phyloP scores from a whole-genome alignment of 805 yeast genomes.

The Pichia cabralensis region DNA sequence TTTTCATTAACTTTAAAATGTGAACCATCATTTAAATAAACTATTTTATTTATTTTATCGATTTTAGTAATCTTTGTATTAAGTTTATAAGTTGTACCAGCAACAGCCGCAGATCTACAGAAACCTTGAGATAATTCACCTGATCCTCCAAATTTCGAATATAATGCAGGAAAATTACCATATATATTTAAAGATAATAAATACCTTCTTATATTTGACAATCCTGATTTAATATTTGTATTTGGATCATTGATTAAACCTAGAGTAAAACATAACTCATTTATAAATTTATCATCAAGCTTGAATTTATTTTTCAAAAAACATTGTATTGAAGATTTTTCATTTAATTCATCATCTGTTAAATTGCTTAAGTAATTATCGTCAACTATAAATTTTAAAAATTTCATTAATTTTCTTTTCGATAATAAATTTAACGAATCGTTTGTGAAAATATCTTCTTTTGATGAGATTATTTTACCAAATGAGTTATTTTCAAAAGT shows the following conservation, averaged over 20 bases:
- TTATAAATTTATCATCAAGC: constrained; percentile 62
- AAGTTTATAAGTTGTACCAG: constrained; percentile 87
- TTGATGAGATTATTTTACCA: constrained; percentile 76
- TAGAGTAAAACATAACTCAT: constrained; percentile 77
- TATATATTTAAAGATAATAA: constrained; percentile 79
- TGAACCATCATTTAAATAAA: constrained; percentile 68
- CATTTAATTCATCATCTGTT: constrained; percentile 31
- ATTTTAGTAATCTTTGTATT: constrained; percentile 55
- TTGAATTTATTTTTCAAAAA: constrained; percentile 60
- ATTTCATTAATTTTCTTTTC: constrained; percentile 82
- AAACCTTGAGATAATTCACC: constrained; percentile 96
- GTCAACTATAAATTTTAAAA: constrained; percentile 74
- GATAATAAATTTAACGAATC: constrained; percentile 64
- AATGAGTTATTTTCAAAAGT: constrained; percentile 89
- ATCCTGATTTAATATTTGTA: constrained; percentile 62
- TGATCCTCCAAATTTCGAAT: constrained; percentile 89
- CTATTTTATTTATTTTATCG: constrained; percentile 59
- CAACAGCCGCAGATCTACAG: constrained; percentile 96
- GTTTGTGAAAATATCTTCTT: constrained; percentile 89
- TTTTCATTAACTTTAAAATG: constrained; percentile 69
- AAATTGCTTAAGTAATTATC: constrained; percentile 41
- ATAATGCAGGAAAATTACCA: constrained; percentile 88
- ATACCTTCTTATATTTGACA: constrained; percentile 75
- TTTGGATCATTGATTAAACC: constrained; percentile 61
- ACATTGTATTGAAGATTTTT: constrained; percentile 43